Percentiles rank a stretch among this genome's conserved stretches.
These are phyloP conservation scores for Claviceps sp. DNA, from an alignment of 2,329 filamentous ascomycete species.

Conservation along the genomic window DNA sequence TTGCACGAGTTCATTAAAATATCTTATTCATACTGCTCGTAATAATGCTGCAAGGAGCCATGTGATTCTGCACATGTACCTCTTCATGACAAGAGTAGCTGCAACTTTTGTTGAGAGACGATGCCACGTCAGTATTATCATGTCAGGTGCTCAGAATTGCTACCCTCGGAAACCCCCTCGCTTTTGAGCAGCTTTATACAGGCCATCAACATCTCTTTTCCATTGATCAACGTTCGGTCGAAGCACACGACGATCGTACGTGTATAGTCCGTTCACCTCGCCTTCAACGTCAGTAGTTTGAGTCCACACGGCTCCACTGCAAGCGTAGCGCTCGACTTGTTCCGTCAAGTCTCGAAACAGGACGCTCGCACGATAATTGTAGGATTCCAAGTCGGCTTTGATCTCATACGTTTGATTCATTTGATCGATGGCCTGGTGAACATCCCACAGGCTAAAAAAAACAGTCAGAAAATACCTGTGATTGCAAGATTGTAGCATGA, in stretches of 20 bases:
- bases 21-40: no score
- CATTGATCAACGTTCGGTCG: conserved; percentile 44
- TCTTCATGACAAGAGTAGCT: no score
- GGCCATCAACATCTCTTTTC: conserved; percentile 42
- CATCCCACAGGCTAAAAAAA: conserved; percentile 46
- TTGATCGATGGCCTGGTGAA: conserved; percentile 39
- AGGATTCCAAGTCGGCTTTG: conserved; percentile 40
- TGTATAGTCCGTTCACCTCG: conserved; percentile 59
- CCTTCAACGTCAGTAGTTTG: conserved; percentile 65
- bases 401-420: conserved; percentile 60
- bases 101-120: background rate
- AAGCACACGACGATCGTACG: conserved; percentile 50
- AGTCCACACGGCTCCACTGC: conserved; percentile 57
- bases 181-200: conserved; percentile 41
- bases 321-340: conserved; percentile 45
- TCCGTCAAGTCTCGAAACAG: conserved; percentile 49
- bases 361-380: conserved; percentile 52
- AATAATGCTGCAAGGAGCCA: no score
- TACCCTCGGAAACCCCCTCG: conserved; percentile 4
- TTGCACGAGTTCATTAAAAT: no score
- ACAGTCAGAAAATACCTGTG: background rate
- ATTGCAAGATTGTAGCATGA: background rate
- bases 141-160: background rate
- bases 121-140: background rate
- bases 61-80: no score